Percentiles rank a stretch among this genome's conserved stretches.
Conservation (phyloP, 176 grass and related monocot genomes). For the Eleusine indica region DNA sequence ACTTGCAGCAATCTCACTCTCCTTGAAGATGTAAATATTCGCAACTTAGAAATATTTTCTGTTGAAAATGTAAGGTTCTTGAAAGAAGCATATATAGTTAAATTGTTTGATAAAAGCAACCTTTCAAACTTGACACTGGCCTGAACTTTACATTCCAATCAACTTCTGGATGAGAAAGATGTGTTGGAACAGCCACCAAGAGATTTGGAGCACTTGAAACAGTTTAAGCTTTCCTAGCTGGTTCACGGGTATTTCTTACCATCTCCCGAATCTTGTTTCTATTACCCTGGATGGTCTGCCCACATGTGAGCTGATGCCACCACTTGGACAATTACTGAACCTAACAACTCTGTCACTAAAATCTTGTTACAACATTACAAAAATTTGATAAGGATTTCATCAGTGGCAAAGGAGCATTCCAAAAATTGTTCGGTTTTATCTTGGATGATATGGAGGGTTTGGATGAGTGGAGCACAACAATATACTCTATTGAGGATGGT, state of each 20-base stretch:
- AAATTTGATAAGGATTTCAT: background rate
- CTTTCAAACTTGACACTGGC: background rate
- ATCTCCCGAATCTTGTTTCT: background rate
- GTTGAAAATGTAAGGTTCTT: background rate
- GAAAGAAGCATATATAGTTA: background rate
- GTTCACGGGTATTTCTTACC: background rate
- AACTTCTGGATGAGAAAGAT: background rate
- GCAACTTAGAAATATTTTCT: background rate
- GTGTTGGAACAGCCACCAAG: background rate
- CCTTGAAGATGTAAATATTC: background rate
- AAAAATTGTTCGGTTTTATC: accelerated
- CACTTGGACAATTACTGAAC: background rate
- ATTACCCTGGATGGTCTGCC: accelerated
- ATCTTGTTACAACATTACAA: accelerated
- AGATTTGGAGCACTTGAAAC: accelerated
- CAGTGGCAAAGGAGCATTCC: background rate
- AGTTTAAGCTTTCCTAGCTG: background rate
- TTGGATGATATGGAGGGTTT: accelerated
- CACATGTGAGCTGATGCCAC: background rate
- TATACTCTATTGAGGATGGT: background rate
- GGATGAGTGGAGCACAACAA: background rate
- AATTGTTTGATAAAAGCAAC: background rate
- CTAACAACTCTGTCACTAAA: accelerated
- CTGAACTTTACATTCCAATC: background rate
- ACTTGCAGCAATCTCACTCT: background rate